Conservation (phyloP, 257 asterid species). For the Nicotiana tomentosiformis region DNA sequence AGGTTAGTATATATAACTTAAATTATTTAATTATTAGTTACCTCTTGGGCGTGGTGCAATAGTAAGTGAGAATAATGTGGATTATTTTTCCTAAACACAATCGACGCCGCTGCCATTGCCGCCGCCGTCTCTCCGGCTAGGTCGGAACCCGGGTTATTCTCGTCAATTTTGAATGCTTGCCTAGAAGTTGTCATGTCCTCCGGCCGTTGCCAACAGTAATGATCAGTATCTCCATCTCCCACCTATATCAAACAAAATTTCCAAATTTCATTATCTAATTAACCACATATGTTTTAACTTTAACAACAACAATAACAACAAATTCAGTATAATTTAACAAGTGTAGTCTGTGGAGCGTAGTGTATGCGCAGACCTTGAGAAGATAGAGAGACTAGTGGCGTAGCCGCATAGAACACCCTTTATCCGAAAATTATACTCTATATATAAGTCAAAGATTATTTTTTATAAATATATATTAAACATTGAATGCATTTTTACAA, state of each 20-base stretch:
- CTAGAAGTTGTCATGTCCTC: slow-evolving; percentile 88
- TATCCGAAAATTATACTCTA: no score
- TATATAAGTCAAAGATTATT: no score
- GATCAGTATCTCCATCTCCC: slow-evolving; percentile 80
- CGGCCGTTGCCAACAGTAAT: slow-evolving; percentile 83
- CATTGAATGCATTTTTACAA: no score
- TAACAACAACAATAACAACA: not conserved
- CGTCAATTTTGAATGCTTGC: slow-evolving; percentile 60
- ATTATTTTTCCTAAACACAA: slow-evolving; percentile 45
- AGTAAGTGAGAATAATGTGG: slow-evolving; percentile 60
- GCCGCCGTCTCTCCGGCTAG: slow-evolving; percentile 80
- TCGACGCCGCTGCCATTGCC: slow-evolving; percentile 81
- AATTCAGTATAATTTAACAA: not conserved
- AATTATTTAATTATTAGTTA: not conserved
- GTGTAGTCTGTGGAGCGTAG: no score
- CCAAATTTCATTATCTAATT: not conserved
- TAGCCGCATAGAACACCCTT: no score
- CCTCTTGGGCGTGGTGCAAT: slow-evolving; percentile 62
- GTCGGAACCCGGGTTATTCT: slow-evolving; percentile 66
- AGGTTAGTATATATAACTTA: not conserved
- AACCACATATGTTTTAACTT: no score
- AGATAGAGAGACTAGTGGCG: no score
- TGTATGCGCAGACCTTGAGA: no score
- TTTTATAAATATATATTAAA: no score
- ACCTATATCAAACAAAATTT: slow-evolving; percentile 30